A percentile compares a stretch with the other conserved stretches of the same genome.
These are phyloP conservation scores for Juglanconis juglandina DNA, from an alignment of 2,329 filamentous ascomycete species.

Conservation along the genomic window DNA sequence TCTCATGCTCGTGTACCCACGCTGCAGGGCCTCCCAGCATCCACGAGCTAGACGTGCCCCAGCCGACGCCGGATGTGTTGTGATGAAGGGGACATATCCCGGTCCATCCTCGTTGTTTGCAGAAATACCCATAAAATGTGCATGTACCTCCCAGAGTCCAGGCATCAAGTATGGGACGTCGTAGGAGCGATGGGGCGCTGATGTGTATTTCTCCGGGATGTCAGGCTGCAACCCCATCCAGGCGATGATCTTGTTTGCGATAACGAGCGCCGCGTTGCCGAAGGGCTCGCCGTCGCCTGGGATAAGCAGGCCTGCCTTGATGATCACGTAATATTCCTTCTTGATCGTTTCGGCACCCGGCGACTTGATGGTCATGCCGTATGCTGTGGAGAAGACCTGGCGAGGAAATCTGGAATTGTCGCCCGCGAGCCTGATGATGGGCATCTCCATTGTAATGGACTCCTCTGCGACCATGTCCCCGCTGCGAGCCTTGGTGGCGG, in stretches of 20 bases:
- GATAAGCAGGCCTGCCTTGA: slow-evolving; percentile 33
- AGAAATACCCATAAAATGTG: slow-evolving; percentile 29
- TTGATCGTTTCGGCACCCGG: slow-evolving; percentile 15
- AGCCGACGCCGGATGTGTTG: slow-evolving; percentile 28
- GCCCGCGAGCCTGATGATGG: not conserved
- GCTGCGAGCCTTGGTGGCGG: not conserved
- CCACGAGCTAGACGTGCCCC: slow-evolving; percentile 32
- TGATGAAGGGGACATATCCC: slow-evolving; percentile 21
- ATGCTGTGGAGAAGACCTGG: slow-evolving; percentile 13
- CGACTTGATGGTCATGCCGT: slow-evolving; percentile 9
- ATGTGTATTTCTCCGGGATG: slow-evolving; percentile 29
- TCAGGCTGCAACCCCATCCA: slow-evolving; percentile 33
- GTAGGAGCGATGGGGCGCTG: slow-evolving; percentile 25
- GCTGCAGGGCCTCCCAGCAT: slow-evolving; percentile 37
- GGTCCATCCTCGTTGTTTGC: slow-evolving; percentile 13
- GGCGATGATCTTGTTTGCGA: slow-evolving; percentile 34
- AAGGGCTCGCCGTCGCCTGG: slow-evolving; percentile 35
- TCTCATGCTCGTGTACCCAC: slow-evolving; percentile 34
- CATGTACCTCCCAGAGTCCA: slow-evolving; percentile 34
- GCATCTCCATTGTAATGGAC: not conserved
- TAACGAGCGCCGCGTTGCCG: slow-evolving; percentile 31
- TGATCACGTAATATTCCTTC: slow-evolving; percentile 31
- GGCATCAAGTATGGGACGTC: slow-evolving; percentile 31
- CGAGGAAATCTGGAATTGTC: not conserved
- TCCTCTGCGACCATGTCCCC: not conserved